phyloP scores from a whole-genome alignment of 1,284 basidiomycete genomes.

The Tausonia pullulans region DNA sequence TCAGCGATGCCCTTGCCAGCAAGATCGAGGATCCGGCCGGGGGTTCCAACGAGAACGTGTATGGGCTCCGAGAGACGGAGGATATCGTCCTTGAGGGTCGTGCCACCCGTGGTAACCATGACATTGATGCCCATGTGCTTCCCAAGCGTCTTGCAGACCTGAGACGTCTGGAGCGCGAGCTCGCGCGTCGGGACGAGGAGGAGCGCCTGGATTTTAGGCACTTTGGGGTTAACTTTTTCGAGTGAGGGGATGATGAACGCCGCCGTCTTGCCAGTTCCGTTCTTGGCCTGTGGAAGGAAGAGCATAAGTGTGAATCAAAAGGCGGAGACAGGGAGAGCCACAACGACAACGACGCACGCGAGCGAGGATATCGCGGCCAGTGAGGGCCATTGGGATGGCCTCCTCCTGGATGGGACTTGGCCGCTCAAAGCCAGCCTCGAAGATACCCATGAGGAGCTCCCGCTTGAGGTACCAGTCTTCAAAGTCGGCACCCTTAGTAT shows the following conservation, averaged over 20 bases:
- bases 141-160: constrained; percentile 93
- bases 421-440: constrained; percentile 91
- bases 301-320: not conserved
- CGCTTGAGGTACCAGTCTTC: constrained; percentile 72
- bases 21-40: constrained; percentile 89
- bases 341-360: constrained; percentile 33
- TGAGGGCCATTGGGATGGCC: constrained; percentile 77
- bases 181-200: constrained; percentile 91
- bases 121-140: constrained; percentile 93
- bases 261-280: constrained; percentile 89
- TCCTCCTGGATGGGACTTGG: constrained; percentile 99
- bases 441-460: constrained; percentile 83
- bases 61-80: constrained; percentile 80
- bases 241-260: constrained; percentile 96
- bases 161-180: constrained; percentile 87
- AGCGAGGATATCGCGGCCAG: constrained; percentile 81
- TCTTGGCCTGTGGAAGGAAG: constrained; percentile 46
- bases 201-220: constrained; percentile 86
- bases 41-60: constrained; percentile 93
- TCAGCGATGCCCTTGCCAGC: constrained; percentile 90
- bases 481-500: constrained; percentile 81
- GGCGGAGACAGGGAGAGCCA: not conserved
- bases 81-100: constrained; percentile 96
- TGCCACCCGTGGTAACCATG: constrained; percentile 99
- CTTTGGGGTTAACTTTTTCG: constrained; percentile 77